Base-by-base conservation (phyloP, 257 asterid genomes). In the Jacaranda mimosifolia region DNA sequence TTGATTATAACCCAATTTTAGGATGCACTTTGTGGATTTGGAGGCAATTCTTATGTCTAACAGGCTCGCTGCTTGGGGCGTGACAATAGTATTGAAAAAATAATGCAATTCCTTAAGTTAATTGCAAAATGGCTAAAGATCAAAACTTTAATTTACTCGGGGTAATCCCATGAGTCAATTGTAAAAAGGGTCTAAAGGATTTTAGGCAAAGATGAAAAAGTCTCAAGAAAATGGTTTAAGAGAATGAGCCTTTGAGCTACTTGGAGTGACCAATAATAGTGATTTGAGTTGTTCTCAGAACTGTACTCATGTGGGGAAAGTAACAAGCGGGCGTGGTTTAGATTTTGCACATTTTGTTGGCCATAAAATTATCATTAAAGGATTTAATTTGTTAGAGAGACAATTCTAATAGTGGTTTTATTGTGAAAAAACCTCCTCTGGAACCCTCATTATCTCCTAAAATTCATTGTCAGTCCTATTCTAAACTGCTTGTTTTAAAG, bases 391-490 rank as follows among this genome's bases (percentile, higher is more conserved):
- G 62, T 38, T 76, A 56, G 63, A 42, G 39, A 43, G 70, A 11
- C 38, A 46, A 63, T 78, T n/a, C 32, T 63, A 10, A 60, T 74
- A 62, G 73, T 75, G 75, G 58, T 53, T 48, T 5, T 78, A 64
- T 74, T 78, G 85, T 73, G 73, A 86, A 82, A 79, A 92, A 97
- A 40, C 98, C 99, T 55, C 98, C 99, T 13, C 75, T 93, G 73
- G 97, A 90, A 85, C 89, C 93, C 42, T 94, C 98, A 10, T 78
- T 87, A 13, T 94, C 99, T 68, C 98, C 99, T 71, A 97, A 94
- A 74, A 86, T 92, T 56, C 97, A 89, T 73, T 80, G 58, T 21
- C 86, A 87, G 21, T 76, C 90, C 13, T 78, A 67, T 35, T 77
- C 90, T 2, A 77, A 71, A 71, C 42, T 85, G 59, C n/a, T 77